phyloP scores from a whole-genome alignment of 169 alveolate species.

The Eimeria tenella region DNA sequence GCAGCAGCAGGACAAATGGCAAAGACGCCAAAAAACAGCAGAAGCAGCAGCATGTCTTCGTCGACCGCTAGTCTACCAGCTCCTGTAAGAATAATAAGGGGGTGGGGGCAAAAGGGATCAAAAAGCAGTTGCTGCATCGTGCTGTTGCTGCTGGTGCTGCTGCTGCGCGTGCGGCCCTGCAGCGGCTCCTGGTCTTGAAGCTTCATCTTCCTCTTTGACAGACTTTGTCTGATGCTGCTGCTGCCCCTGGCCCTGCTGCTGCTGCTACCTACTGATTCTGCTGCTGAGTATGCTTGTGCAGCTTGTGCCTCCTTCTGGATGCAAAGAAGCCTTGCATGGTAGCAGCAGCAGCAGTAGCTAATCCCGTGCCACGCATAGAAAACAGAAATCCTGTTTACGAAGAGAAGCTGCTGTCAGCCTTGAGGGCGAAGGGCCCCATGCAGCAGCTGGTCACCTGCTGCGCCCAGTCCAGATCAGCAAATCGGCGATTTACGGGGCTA shows the following conservation, averaged over 20 bases:
- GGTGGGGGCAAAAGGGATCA: conserved; percentile 9
- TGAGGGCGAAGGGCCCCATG: not conserved
- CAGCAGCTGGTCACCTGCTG: no score
- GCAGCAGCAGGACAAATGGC: conserved; percentile 4
- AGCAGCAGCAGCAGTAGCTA: conserved; percentile 11
- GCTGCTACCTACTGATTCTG: conserved; percentile 27
- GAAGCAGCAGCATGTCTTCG: conserved; percentile 21
- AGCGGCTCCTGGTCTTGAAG: conserved; percentile 27
- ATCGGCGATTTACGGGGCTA: not conserved
- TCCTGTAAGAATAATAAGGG: conserved; percentile 44
- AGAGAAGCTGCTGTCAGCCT: not conserved
- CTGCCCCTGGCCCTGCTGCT: conserved; percentile 2
- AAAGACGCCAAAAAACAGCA: not conserved
- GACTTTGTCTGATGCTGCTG: not conserved
- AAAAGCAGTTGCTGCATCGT: conserved; percentile 50
- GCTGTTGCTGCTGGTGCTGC: conserved; percentile 51
- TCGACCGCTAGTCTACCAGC: conserved; percentile 6
- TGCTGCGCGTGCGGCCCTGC: conserved; percentile 54
- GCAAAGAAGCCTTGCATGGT: not conserved
- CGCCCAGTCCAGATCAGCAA: no score
- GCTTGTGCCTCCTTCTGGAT: not conserved
- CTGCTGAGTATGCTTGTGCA: not conserved
- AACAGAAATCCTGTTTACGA: no score
- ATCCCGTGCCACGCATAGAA: not conserved
- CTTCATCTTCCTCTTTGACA: not conserved